Percentiles rank a stretch among this genome's conserved stretches.
Evolutionary conservation across 164 flowering plant genomes (phyloP).

Genomic region (Brasenia schreberi): DNA sequence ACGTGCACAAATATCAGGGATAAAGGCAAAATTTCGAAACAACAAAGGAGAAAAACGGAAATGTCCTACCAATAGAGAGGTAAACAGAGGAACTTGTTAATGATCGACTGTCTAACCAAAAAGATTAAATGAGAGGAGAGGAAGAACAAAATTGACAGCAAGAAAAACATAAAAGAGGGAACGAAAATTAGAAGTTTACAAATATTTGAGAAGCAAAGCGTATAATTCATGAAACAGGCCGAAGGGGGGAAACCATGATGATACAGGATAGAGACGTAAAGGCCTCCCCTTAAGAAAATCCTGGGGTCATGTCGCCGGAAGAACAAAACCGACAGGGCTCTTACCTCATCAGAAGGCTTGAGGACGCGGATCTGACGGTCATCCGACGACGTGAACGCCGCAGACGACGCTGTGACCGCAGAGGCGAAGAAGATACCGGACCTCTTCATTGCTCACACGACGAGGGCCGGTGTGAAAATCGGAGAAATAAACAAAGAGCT

Average conservation of each 20-base stretch:
- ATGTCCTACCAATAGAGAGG: neutral
- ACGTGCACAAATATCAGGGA: neutral
- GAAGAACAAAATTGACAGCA: too few relatives aligned
- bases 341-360: constrained; percentile 8
- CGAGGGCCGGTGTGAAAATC: neutral
- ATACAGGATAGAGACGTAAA: neutral
- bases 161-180: neutral
- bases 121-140: too few relatives aligned
- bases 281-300: too few relatives aligned
- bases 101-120: too few relatives aligned
- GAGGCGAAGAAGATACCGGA: constrained; percentile 30
- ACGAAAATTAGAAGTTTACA: neutral
- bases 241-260: neutral
- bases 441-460: constrained; percentile 21
- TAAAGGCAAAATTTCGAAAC: neutral
- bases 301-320: too few relatives aligned
- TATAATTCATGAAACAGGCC: neutral
- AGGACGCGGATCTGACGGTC: constrained; percentile 7
- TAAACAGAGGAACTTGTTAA: neutral
- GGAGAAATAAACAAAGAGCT: neutral
- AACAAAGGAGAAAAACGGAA: neutral
- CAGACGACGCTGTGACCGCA: constrained; percentile 34
- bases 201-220: neutral
- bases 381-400: constrained; percentile 23
- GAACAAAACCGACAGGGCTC: neutral